Conservation (phyloP, 768 basidiomycete species). For the Russula sp. region DNA sequence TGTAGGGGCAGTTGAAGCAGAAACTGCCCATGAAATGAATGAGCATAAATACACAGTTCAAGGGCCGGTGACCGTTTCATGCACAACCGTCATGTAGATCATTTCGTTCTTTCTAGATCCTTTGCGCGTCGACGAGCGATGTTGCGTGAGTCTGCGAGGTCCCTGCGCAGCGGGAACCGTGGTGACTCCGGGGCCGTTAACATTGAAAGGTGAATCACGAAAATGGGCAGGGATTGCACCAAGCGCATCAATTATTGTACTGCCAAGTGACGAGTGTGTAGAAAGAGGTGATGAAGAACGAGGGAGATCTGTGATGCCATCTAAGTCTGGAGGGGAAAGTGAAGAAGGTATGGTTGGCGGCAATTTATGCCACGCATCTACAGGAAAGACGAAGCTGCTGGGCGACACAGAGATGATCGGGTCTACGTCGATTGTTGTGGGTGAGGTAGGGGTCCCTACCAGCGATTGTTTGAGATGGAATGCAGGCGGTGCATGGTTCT, state of each 20-base stretch:
- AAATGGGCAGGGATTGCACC: conserved; percentile 13
- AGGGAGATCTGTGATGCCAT: not conserved
- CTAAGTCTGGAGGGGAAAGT: not conserved
- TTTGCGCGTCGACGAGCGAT: conserved; percentile 1
- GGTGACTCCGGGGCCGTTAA: not conserved
- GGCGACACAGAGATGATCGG: conserved; percentile 5
- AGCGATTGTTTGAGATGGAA: not conserved
- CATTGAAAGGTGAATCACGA: conserved; percentile 11
- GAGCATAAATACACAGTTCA: not conserved
- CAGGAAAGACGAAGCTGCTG: conserved; percentile 2
- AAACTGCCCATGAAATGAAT: not conserved
- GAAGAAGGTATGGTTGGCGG: not conserved
- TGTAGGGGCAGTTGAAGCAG: not conserved
- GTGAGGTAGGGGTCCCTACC: not conserved
- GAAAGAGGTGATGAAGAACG: conserved; percentile 10
- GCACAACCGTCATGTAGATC: conserved; percentile 20
- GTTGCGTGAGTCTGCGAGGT: not conserved
- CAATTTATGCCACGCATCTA: conserved; percentile 10
- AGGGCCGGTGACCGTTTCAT: conserved; percentile 9
- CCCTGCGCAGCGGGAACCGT: not conserved
- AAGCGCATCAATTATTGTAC: conserved; percentile 17
- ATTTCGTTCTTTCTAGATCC: conserved; percentile 8
- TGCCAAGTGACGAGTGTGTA: conserved; percentile 5
- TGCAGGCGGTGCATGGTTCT: not conserved
- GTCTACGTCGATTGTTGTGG: not conserved